Conservation (phyloP, 768 basidiomycete species). For the Leucosporidium scottii region DNA sequence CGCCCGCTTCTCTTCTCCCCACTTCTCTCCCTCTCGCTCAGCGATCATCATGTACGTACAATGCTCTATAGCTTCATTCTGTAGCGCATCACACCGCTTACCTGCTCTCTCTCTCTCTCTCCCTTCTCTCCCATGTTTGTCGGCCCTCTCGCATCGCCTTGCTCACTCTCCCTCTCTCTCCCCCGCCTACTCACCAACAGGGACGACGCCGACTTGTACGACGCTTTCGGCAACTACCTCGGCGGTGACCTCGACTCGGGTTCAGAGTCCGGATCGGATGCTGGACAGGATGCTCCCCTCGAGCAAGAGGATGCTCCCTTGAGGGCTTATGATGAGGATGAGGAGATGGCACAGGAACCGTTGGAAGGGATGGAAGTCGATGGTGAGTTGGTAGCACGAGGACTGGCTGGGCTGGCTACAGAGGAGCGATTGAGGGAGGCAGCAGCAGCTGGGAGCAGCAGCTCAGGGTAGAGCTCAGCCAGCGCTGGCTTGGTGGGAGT, state of each 20-base stretch:
- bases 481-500: too few relatives aligned
- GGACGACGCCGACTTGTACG: constrained; percentile 4
- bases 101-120: too few relatives aligned
- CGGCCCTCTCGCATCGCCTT: too few relatives aligned
- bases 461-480: neutral
- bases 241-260: constrained; percentile 91
- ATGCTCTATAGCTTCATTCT: too few relatives aligned
- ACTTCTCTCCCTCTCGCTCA: too few relatives aligned
- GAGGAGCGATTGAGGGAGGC: neutral
- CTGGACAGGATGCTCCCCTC: too few relatives aligned
- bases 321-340: constrained; percentile 75
- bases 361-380: constrained; percentile 77
- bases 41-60: too few relatives aligned
- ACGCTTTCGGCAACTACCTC: constrained; percentile 73
- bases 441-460: neutral
- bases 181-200: too few relatives aligned
- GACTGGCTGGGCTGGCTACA: neutral
- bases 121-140: too few relatives aligned
- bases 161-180: too few relatives aligned
- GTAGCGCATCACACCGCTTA: too few relatives aligned
- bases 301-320: constrained; percentile 52
- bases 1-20: too few relatives aligned
- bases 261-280: constrained; percentile 49
- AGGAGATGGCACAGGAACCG: constrained; percentile 44
- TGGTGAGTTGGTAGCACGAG: constrained; percentile 48